These are phyloP conservation scores for Phialocephala sp. DNA, from an alignment of 2,329 filamentous ascomycete species.

Conservation along the genomic window DNA sequence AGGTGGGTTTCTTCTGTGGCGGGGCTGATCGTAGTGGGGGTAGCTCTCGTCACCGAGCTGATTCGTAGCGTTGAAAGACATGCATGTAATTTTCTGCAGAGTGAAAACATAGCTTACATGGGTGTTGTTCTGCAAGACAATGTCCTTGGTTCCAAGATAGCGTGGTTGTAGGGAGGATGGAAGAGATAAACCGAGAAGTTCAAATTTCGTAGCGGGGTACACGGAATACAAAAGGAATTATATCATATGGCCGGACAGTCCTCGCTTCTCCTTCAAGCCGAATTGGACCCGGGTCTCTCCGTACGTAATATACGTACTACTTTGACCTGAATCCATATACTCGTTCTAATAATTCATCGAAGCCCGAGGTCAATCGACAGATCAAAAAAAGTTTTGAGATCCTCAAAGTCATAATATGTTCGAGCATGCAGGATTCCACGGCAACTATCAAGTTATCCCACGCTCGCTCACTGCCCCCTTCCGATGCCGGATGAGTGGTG, in stretches of 20 bases:
- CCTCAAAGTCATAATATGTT: background rate
- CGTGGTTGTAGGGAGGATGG: background rate
- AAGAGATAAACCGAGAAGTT: background rate
- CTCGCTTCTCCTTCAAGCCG: background rate
- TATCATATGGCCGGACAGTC: background rate
- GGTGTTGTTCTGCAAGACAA: background rate
- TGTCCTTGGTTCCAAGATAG: background rate
- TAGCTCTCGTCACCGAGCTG: background rate
- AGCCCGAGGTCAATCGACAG: background rate
- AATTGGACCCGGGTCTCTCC: background rate
- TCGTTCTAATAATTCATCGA: background rate
- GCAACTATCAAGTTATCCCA: background rate
- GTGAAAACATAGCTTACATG: background rate
- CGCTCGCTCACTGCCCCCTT: background rate
- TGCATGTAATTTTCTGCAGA: constrained; percentile 4
- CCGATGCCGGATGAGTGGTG: constrained; percentile 1
- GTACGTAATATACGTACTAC: background rate
- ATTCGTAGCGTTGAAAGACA: background rate
- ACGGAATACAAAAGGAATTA: background rate
- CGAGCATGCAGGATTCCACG: background rate
- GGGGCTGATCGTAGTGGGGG: background rate
- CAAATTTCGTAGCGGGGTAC: background rate
- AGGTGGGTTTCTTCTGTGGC: constrained; percentile 3
- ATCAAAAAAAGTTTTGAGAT: background rate
- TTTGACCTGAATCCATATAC: background rate